These are phyloP conservation scores for Mortierella sp. DNA, from an alignment of 371 early-diverging fungal species.

Conservation along the genomic window DNA sequence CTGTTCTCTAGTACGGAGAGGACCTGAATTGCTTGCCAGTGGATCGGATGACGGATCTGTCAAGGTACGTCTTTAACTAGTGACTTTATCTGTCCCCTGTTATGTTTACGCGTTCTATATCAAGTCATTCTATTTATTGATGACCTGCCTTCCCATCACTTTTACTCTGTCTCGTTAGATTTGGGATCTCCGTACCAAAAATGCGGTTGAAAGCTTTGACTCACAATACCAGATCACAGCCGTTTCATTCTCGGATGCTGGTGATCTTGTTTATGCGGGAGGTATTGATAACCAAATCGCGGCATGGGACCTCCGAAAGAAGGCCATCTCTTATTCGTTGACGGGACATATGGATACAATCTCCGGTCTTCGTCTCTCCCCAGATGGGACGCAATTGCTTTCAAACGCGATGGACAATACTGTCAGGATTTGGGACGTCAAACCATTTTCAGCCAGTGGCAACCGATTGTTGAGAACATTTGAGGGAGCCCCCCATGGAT, in stretches of 20 bases:
- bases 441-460: slow-evolving; percentile 79
- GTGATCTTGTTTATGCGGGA: slow-evolving; percentile 85
- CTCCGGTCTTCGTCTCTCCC: slow-evolving; percentile 86
- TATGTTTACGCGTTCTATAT: slow-evolving; percentile 3
- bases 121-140: slow-evolving; percentile 1
- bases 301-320: slow-evolving; percentile 90
- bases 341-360: slow-evolving; percentile 91
- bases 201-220: slow-evolving; percentile 76
- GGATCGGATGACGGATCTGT: slow-evolving; percentile 83
- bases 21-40: slow-evolving; percentile 77
- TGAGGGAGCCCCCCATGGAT: slow-evolving; percentile 95
- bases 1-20: slow-evolving; percentile 72
- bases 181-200: slow-evolving; percentile 83
- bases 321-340: slow-evolving; percentile 70
- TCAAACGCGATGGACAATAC: slow-evolving; percentile 95
- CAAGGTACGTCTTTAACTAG: slow-evolving; percentile 44
- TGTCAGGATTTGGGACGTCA: slow-evolving; percentile 95
- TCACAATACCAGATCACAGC: slow-evolving; percentile 85
- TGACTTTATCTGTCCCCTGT: background rate
- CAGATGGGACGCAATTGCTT: slow-evolving; percentile 84
- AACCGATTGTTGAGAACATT: slow-evolving; percentile 74
- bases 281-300: slow-evolving; percentile 92
- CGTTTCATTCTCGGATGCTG: slow-evolving; percentile 80
- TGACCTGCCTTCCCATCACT: too few relatives aligned
- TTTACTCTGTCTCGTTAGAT: slow-evolving; percentile 43